Conservation (phyloP, 1,139 yeast species). For the Saccharomyces pastorianus region DNA sequence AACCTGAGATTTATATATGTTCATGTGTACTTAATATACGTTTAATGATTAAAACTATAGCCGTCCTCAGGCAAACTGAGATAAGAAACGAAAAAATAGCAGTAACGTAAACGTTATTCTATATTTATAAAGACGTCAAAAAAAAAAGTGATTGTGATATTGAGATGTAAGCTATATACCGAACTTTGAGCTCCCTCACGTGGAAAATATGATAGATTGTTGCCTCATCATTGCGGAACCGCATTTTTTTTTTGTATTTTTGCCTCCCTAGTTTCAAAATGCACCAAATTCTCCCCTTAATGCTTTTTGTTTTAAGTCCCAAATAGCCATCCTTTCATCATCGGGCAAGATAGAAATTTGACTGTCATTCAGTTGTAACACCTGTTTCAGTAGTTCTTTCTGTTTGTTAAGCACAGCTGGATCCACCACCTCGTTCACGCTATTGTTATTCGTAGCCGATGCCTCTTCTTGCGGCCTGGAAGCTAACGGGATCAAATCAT, state of each 20-base stretch:
- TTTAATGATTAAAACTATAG: neutral
- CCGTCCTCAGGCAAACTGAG: neutral
- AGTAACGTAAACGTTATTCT: neutral
- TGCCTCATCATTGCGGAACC: neutral
- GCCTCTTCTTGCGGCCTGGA: conserved; percentile 7
- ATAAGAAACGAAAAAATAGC: neutral
- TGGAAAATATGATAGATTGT: neutral
- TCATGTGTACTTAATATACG: neutral
- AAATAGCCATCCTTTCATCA: conserved; percentile 40
- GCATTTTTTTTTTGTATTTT: conserved; percentile 10
- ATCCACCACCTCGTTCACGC: conserved; percentile 28
- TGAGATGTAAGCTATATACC: neutral
- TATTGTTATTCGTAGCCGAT: conserved; percentile 6
- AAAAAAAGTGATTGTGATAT: neutral
- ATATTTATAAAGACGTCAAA: neutral
- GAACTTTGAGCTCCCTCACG: neutral
- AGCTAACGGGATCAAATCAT: conserved; percentile 30
- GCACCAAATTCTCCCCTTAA: conserved; percentile 31
- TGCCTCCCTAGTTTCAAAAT: neutral
- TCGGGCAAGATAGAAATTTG: conserved; percentile 56
- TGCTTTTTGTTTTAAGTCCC: conserved; percentile 32
- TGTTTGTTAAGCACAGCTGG: conserved; percentile 44
- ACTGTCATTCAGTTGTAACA: conserved; percentile 53
- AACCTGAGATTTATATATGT: neutral
- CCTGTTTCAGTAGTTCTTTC: conserved; percentile 43